Percentiles rank a stretch among this genome's conserved stretches.
Conservation (phyloP, 202 grass and related monocot species). For the Brachypodium distachyon region DNA sequence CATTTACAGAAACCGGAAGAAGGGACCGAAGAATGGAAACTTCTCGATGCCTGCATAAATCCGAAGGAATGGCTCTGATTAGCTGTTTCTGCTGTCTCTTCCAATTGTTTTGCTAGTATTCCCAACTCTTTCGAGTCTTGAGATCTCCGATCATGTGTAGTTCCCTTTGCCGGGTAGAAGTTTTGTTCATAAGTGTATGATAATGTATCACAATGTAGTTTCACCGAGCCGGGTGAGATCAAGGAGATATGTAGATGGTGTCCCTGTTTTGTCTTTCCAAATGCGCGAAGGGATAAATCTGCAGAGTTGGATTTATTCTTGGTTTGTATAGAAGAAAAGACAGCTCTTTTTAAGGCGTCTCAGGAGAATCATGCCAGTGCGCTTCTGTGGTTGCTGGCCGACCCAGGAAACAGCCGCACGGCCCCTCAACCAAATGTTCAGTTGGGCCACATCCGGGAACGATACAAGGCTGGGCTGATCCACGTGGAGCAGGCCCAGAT, state of each 20-base stretch:
- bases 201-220: not conserved
- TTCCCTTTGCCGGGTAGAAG: conserved; percentile 12
- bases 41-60: conserved; percentile 89
- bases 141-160: conserved; percentile 4
- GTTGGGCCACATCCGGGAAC: too few relatives aligned
- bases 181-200: conserved; percentile 24
- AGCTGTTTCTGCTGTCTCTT: not conserved
- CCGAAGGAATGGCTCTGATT: conserved; percentile 87
- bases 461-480: too few relatives aligned
- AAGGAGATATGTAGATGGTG: not conserved
- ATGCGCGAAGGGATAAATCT: not conserved
- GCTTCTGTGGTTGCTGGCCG: too few relatives aligned
- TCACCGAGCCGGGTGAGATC: not conserved
- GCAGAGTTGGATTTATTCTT: not conserved
- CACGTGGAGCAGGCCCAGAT: too few relatives aligned
- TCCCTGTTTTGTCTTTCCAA: not conserved
- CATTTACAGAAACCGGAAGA: conserved; percentile 59
- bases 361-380: too few relatives aligned
- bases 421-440: too few relatives aligned
- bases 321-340: too few relatives aligned
- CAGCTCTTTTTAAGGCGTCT: too few relatives aligned
- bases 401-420: too few relatives aligned
- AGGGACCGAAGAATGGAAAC: conserved; percentile 95
- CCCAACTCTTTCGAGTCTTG: not conserved
- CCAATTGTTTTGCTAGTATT: not conserved